A percentile compares a stretch with the other conserved stretches of the same genome.
Conservation (phyloP, 257 asterid genomes). For the Salvia hispanica region DNA sequence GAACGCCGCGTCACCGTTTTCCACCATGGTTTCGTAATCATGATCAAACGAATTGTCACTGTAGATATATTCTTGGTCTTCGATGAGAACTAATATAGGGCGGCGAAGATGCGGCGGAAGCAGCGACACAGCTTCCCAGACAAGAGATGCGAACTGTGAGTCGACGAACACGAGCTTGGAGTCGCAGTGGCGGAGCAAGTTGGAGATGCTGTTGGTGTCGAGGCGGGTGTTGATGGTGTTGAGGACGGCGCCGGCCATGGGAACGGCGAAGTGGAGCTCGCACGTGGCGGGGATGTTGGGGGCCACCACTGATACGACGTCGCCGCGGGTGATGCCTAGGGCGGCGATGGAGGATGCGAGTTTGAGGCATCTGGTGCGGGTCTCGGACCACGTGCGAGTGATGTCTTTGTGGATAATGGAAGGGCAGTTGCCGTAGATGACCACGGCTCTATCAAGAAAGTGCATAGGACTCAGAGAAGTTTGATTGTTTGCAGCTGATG, state of each 20-base stretch:
- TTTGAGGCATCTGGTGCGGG: slow-evolving; percentile 21
- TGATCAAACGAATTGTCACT: background rate
- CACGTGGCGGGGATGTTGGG: slow-evolving; percentile 37
- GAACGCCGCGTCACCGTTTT: slow-evolving; percentile 15
- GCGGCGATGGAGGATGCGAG: slow-evolving; percentile 31
- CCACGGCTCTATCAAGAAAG: slow-evolving; percentile 30
- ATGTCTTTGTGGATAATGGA: slow-evolving; percentile 14
- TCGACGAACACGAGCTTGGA: slow-evolving; percentile 41
- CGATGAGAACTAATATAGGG: background rate
- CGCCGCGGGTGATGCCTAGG: slow-evolving; percentile 28
- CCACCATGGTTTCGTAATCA: slow-evolving; percentile 17
- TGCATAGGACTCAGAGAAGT: slow-evolving; percentile 21
- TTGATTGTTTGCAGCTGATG: background rate
- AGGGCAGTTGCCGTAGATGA: slow-evolving; percentile 24
- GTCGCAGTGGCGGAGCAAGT: slow-evolving; percentile 12
- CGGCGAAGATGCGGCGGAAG: background rate
- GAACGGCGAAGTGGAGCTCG: slow-evolving; percentile 35
- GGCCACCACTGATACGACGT: slow-evolving; percentile 35
- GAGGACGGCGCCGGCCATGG: slow-evolving; percentile 24
- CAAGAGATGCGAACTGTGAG: background rate
- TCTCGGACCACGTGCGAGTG: slow-evolving; percentile 27
- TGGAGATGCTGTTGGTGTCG: slow-evolving; percentile 15
- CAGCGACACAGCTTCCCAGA: background rate
- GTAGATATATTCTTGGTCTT: background rate
- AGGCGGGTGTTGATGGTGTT: slow-evolving; percentile 18